Evolutionary conservation across 257 asterid species (phyloP).

Genomic region (Plantago major): DNA sequence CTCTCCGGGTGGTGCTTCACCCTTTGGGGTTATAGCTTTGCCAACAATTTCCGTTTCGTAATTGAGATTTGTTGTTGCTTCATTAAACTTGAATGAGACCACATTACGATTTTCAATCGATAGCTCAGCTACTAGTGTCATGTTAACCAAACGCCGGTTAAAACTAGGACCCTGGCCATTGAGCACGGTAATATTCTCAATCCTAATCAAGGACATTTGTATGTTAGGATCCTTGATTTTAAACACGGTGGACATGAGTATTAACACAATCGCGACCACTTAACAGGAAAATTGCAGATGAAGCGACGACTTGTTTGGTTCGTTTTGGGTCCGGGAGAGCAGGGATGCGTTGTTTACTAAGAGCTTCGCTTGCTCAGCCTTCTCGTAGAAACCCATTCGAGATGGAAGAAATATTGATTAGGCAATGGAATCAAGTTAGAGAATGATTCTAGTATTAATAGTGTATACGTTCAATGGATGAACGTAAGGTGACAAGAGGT

Average conservation of each 20-base stretch:
- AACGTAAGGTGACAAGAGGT: too few relatives aligned
- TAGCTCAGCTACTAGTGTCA: constrained; percentile 29
- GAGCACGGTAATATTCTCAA: constrained; percentile 27
- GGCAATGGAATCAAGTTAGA: too few relatives aligned
- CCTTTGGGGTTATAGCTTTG: constrained; percentile 25
- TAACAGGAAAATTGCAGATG: constrained; percentile 29
- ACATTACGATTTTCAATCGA: constrained; percentile 39
- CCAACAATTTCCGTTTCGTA: constrained; percentile 34
- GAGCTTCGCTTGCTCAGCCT: too few relatives aligned
- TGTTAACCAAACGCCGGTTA: constrained; percentile 22
- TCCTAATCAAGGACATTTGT: constrained; percentile 20
- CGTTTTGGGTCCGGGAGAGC: too few relatives aligned
- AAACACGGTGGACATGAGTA: constrained; percentile 40
- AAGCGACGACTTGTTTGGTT: too few relatives aligned
- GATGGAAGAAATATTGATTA: too few relatives aligned
- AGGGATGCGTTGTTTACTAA: too few relatives aligned
- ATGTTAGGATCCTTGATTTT: constrained; percentile 34
- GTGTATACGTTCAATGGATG: too few relatives aligned
- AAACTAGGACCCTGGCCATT: background rate
- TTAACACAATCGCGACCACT: constrained; percentile 16
- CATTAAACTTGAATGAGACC: constrained; percentile 35
- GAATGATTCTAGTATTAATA: too few relatives aligned
- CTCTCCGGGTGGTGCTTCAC: constrained; percentile 30
- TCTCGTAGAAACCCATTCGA: too few relatives aligned
- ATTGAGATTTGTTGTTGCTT: constrained; percentile 23